A percentile compares a stretch with the other conserved stretches of the same genome.
Conservation (phyloP, 1,284 basidiomycete species). For the Trichosporon faecale region DNA sequence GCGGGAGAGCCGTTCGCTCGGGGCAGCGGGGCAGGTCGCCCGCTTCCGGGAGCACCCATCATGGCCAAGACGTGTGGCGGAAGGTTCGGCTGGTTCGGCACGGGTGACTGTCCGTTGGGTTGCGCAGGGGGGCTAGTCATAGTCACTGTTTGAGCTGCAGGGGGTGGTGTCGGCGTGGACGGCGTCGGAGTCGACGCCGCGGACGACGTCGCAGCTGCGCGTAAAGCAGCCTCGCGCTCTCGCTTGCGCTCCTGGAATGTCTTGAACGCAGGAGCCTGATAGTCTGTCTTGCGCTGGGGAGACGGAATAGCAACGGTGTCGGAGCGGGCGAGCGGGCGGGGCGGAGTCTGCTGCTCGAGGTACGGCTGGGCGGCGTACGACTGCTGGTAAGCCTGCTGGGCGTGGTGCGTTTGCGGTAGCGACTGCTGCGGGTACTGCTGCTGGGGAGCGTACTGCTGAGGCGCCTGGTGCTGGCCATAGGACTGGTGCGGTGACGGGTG, state of each 20-base stretch:
- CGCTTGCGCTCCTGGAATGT: slow-evolving; percentile 49
- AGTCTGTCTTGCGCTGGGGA: slow-evolving; percentile 21
- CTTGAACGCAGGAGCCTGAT: slow-evolving; percentile 46
- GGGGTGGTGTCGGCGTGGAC: slow-evolving; percentile 34
- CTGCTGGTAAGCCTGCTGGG: slow-evolving; percentile 1
- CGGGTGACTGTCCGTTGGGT: not conserved
- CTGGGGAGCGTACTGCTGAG: not conserved
- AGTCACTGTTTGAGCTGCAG: slow-evolving; percentile 3
- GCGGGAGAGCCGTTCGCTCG: slow-evolving; percentile 9
- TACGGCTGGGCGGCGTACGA: slow-evolving; percentile 5
- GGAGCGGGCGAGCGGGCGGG: not conserved
- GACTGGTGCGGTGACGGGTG: slow-evolving; percentile 3
- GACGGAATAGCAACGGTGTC: slow-evolving; percentile 5
- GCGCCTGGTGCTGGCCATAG: slow-evolving; percentile 2
- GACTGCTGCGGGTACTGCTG: slow-evolving; percentile 9
- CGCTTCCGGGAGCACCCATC: slow-evolving; percentile 19
- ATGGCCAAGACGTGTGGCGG: slow-evolving; percentile 20
- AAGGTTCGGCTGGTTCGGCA: not conserved
- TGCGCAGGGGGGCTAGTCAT: not conserved
- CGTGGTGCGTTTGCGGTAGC: not conserved
- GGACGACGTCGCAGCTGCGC: slow-evolving; percentile 17
- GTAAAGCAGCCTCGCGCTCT: slow-evolving; percentile 38
- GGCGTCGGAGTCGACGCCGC: slow-evolving; percentile 9
- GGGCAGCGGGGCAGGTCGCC: slow-evolving; percentile 2
- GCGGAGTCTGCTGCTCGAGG: not conserved